A percentile compares a stretch with the other conserved stretches of the same genome.
Conservation (phyloP, 1,139 yeast genomes). For the Kodamaea fungicola region DNA sequence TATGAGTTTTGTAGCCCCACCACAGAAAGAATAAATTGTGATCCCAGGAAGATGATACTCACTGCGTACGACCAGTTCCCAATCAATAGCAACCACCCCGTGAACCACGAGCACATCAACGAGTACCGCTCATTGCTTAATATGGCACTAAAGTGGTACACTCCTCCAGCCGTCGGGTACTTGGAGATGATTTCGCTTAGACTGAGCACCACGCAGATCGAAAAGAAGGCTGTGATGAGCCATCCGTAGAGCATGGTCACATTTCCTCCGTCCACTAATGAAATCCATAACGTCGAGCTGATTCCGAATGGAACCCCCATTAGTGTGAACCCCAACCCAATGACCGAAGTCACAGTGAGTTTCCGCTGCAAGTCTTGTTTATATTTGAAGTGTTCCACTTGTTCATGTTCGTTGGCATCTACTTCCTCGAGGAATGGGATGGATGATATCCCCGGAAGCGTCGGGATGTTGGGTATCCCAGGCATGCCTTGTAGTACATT, state of each 20-base stretch:
- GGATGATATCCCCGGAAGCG: neutral
- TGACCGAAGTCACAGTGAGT: constrained; percentile 61
- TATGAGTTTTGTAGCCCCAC: constrained; percentile 58
- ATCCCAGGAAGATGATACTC: constrained; percentile 69
- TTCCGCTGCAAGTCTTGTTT: constrained; percentile 67
- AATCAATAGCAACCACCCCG: constrained; percentile 70
- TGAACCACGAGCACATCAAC: constrained; percentile 61
- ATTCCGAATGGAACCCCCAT: constrained; percentile 81
- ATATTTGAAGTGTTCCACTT: constrained; percentile 66
- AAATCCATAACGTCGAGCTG: constrained; percentile 66
- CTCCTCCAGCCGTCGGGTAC: constrained; percentile 72
- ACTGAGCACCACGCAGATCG: constrained; percentile 61
- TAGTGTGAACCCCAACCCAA: constrained; percentile 70
- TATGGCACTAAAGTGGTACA: constrained; percentile 73
- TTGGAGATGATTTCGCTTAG: constrained; percentile 70
- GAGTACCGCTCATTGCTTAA: constrained; percentile 57
- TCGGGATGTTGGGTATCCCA: neutral
- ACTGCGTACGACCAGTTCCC: constrained; percentile 79
- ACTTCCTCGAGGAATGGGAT: constrained; percentile 5
- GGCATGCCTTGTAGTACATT: constrained; percentile 1
- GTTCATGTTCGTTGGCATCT: constrained; percentile 37
- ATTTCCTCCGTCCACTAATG: constrained; percentile 69
- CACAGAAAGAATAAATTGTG: constrained; percentile 65
- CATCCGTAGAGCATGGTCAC: constrained; percentile 72
- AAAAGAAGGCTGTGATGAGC: constrained; percentile 58